Conservation (phyloP, 1,139 yeast genomes). For the Nakaseomyces delphensis region DNA sequence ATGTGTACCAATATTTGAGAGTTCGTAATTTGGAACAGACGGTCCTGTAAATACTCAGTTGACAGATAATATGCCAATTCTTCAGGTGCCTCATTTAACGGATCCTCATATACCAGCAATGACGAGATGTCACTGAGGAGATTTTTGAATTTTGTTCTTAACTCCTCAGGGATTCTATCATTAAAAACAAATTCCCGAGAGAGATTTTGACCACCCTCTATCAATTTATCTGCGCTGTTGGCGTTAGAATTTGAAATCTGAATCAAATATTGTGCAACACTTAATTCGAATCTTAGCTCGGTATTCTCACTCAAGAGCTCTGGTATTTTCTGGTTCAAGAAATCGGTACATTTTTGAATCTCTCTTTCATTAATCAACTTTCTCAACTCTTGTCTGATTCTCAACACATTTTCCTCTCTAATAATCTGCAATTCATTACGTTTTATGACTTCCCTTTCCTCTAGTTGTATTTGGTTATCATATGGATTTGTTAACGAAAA, state of each 20-base stretch:
- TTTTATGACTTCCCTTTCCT: slow-evolving; percentile 16
- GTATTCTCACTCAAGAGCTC: slow-evolving; percentile 36
- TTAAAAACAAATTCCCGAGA: slow-evolving; percentile 33
- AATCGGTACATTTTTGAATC: slow-evolving; percentile 40
- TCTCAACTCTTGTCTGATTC: slow-evolving; percentile 46
- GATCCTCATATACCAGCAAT: slow-evolving; percentile 46
- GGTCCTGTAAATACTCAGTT: slow-evolving; percentile 25
- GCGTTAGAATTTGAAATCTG: slow-evolving; percentile 34
- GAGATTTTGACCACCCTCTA: slow-evolving; percentile 42
- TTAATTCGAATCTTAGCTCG: slow-evolving; percentile 45
- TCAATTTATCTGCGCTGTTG: slow-evolving; percentile 33
- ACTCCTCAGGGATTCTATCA: slow-evolving; percentile 19
- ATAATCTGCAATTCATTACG: slow-evolving; percentile 26
- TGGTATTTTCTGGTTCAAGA: slow-evolving; percentile 41
- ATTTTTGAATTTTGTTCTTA: slow-evolving; percentile 27
- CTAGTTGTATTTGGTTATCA: slow-evolving; percentile 15
- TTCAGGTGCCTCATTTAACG: slow-evolving; percentile 29
- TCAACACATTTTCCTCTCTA: slow-evolving; percentile 37
- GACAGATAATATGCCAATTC: slow-evolving; percentile 23
- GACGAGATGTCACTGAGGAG: slow-evolving; percentile 39
- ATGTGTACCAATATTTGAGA: slow-evolving; percentile 20
- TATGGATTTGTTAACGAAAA: slow-evolving; percentile 20
- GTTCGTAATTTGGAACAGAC: slow-evolving; percentile 27
- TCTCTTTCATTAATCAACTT: slow-evolving; percentile 39
- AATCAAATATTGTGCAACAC: slow-evolving; percentile 39